Percentiles rank a stretch among this genome's conserved stretches.
These are phyloP conservation scores for Hymenoscyphus occultus DNA, from an alignment of 2,329 filamentous ascomycete genomes.

Conservation along the genomic window DNA sequence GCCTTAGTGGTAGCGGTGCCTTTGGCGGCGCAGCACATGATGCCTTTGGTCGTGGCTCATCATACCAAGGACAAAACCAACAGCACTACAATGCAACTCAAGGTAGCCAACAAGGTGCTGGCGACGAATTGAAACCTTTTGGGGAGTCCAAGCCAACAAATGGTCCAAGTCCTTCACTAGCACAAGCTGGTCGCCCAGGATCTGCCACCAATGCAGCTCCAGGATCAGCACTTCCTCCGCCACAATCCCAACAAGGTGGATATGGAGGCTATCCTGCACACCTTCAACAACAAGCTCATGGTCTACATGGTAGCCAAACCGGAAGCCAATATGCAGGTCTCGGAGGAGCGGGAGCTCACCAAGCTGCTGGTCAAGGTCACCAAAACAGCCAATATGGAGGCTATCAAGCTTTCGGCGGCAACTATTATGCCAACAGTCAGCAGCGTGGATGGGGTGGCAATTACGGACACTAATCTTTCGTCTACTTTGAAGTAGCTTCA, in stretches of 20 bases:
- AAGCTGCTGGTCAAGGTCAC: conserved; percentile 42
- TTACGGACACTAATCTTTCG: conserved; percentile 39
- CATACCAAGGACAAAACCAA: conserved; percentile 37
- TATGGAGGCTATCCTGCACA: conserved; percentile 38
- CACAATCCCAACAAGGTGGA: conserved; percentile 35
- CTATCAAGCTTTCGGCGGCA: conserved; percentile 44
- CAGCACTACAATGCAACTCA: conserved; percentile 35
- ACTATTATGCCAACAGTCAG: conserved; percentile 40
- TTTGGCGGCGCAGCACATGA: conserved; percentile 36
- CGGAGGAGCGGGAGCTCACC: conserved; percentile 48
- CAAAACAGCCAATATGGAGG: conserved; percentile 42
- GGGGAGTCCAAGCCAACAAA: conserved; percentile 37
- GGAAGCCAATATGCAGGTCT: conserved; percentile 40
- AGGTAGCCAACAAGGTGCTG: conserved; percentile 32
- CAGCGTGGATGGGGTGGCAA: conserved; percentile 49
- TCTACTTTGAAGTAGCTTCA: conserved; percentile 26
- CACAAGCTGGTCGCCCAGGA: conserved; percentile 37
- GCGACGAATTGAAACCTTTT: conserved; percentile 39
- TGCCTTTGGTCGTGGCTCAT: conserved; percentile 35
- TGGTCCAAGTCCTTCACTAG: conserved; percentile 37
- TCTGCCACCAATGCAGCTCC: conserved; percentile 38
- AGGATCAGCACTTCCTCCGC: conserved; percentile 36
- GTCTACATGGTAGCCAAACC: conserved; percentile 36
- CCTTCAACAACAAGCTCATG: conserved; percentile 37
- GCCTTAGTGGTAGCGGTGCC: conserved; percentile 33